Base-by-base conservation (phyloP, 179 eudicot species). In the Beta corolliflora region DNA sequence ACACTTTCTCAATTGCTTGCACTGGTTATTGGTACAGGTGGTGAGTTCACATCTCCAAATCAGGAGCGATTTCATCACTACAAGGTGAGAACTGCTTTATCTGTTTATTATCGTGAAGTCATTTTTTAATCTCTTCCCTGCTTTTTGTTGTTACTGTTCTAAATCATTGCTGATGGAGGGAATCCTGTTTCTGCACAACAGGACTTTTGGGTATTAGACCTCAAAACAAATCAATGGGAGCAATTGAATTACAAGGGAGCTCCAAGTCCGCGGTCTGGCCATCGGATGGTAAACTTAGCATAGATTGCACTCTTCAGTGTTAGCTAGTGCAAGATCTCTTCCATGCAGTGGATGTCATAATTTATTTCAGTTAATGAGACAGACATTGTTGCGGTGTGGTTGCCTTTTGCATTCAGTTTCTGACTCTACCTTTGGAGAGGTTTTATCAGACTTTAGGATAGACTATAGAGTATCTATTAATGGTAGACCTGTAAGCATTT, bases 51-150 rank as follows among this genome's bases (percentile, higher is more conserved):
- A 15, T 96, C 99, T 64, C 99, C 99, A 52, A 96, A 96, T 88
- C 99, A 96, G 87, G 99, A 96, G 89, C 89, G 98, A 53, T 96
- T 96, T 82, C 99, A 96, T 86, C 99, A 96, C 79, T 96, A 96
- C 89, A 96, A 94, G 96, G 99, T 93, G 80, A 76, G 78, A 69
- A 67, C 10, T 46, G 36, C 23, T 4, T 75, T 23, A 75, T 59
- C 7, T 58, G 10, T 21, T 67, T 63, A 52, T 25, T 69, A 11
- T 75, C 31, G 29, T 29, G 64, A 9, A n/a, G 60, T 6, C 10
- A 6, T 36, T 54, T 58, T 71, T 72, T 5, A 55, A 4, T 25
- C 55, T 46, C 7, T 18, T 41, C 25, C 45, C 21, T 21, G 5
- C 19, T 46, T 23, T 25, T 5, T 23, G 21, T 73, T 12, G 23